phyloP scores from a whole-genome alignment of 352 stramenopile species.

The Globisporangium sylvaticum region DNA sequence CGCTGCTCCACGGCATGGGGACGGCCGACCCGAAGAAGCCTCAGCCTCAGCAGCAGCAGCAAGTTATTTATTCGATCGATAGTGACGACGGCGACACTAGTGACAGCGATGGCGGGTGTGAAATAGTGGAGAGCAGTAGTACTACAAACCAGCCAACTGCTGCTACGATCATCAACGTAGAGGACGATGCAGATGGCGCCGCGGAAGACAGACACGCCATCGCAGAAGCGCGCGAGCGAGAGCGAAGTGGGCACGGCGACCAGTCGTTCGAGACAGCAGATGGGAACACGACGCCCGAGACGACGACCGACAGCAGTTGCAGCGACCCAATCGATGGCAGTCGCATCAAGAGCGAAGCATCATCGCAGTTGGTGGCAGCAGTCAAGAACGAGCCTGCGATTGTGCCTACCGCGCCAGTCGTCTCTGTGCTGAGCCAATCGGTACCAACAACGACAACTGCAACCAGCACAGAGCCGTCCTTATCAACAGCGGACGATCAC shows the following conservation, averaged over 20 bases:
- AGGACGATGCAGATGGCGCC: background rate
- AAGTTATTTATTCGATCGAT: conserved; percentile 32
- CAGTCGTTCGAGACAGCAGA: background rate
- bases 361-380: no score
- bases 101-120: background rate
- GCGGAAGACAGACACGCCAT: background rate
- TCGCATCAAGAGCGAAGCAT: conserved; percentile 10
- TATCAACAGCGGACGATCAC: background rate
- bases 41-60: conserved; percentile 1
- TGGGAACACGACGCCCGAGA: conserved; percentile 14
- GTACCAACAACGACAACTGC: background rate
- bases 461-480: background rate
- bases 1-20: background rate
- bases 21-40: background rate
- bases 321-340: conserved; percentile 3
- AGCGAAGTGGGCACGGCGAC: background rate
- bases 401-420: no score
- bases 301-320: conserved; percentile 8
- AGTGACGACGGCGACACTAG: conserved; percentile 26
- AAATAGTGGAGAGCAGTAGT: conserved; percentile 2
- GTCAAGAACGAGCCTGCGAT: background rate
- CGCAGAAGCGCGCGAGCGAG: background rate
- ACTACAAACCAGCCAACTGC: background rate
- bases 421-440: background rate
- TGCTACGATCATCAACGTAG: background rate